Evolutionary conservation across 768 basidiomycete genomes (phyloP), one percentile per base, ranked within the genome.

Genomic region (Candolleomyces aberdarensis): DNA sequence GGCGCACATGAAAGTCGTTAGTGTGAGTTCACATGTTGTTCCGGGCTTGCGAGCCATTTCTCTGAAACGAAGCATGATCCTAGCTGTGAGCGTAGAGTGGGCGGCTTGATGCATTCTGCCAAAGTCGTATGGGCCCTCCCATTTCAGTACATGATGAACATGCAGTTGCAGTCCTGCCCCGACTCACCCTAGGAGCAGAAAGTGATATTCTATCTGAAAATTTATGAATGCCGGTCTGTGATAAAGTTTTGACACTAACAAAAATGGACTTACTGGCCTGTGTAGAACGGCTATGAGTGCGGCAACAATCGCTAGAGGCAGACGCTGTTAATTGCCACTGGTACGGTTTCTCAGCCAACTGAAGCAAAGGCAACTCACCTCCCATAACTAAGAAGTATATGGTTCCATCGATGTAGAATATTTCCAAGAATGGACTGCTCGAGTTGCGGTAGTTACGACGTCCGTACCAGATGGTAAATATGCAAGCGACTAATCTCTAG

Each of bases 401-500:
- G 52, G 36, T 31, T 54, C 52, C 29, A 32, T 31, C 52, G 41
- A 56, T 15, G 41, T 56, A 56, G 8, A 39, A 56, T 41, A 56
- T 43, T 17, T 22, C 15, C 6, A 43, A 17, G 17, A 8, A 3
- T 41, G 39, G 20, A 10, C 39, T 40, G 19, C 22, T 40, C 8
- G 29, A 22, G 56, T 31, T n/a, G 11, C n/a, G 20, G 31, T 6
- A 26, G 49, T 49, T 49, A n/a, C 19, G 29, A 14, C 17, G 20
- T 9, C 9, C 50, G 17, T 22, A 26, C 19, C 43, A 58, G 36
- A 44, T 61, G 36, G 58, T 60, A 36, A 56, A 59, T 5, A 65
- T 15, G 58, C 20, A 19, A 15, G 11, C 17, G 29, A 40, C 61
- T 31, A n/a, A 53, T 46, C 5, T 17, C 32, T 1, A 41, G 15